Base-by-base conservation (phyloP, 2,329 filamentous ascomycete species). In the Thielaviopsis punctulata region DNA sequence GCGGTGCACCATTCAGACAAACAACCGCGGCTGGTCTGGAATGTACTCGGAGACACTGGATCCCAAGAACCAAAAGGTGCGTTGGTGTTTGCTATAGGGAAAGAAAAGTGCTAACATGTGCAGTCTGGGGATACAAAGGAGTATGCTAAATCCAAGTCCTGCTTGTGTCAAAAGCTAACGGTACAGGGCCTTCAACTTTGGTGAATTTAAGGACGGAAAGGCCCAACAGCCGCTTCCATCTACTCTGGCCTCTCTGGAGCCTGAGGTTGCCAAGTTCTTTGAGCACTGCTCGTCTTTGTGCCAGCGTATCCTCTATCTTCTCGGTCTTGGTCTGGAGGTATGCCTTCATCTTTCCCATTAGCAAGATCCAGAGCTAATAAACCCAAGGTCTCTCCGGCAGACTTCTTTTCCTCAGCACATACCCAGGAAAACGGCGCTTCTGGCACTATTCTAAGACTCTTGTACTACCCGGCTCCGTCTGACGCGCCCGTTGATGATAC, bases 31-130 rank as follows among this genome's bases (percentile, higher is more conserved):
- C 55, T 98, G 89, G 88, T 78, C 84, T 1, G 80, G 79, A 15
- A 89, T 94, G 84, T 84, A 90, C 61, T 79, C 79, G 12, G 90
- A 98, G 68, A 90, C 83, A 0, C 69, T 96, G 10, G 90, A 96
- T 63, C 87, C 89, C 2, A 79, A 80, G 59, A 79, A 80, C 52
- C 88, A 95, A 65, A 79, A 80, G 65, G 85, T 84, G 71, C 61
- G 68, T 63, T 22, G 3, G 7, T 10, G 15, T 4, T 19, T 22
- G 27, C 10, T 6, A 45, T 36, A 18, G 21, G 12, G 3, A 55
- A 10, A 12, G 3, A 27, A 4, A 4, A 22, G 30, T 30, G 23
- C 44, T 51, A 45, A 51, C 41, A 25, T 8, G 4, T 12, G 15
- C 39, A 87, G 81, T 72, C 80, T 27, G 86, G 86, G 15, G 88